Evolutionary conservation across 257 asterid genomes (phyloP).

Genomic region (Solanum ossicruentum): DNA sequence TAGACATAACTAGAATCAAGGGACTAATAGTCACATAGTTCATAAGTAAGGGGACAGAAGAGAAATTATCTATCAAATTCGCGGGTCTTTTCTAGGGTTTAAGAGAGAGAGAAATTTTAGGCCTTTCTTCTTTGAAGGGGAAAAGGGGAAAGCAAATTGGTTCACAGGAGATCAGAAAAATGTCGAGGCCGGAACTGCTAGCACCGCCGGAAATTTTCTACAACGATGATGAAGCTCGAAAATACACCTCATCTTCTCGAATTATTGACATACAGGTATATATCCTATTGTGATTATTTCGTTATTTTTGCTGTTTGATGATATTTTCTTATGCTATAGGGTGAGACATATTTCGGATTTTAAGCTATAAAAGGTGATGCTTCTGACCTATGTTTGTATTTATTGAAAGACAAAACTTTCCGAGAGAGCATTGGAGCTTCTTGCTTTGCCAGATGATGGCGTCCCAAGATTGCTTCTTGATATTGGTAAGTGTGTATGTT

Average conservation of each 20-base stretch:
- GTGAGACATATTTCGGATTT: neutral
- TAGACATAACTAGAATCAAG: neutral
- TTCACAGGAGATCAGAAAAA: neutral
- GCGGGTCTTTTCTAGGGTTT: neutral
- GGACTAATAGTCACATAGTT: neutral
- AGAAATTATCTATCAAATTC: neutral
- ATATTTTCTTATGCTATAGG: neutral
- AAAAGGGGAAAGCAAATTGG: neutral
- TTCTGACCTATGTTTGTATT: neutral
- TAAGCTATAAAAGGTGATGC: neutral
- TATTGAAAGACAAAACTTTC: constrained; percentile 56
- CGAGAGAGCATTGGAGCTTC: constrained; percentile 91
- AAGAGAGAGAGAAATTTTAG: neutral
- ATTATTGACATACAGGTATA: constrained; percentile 25
- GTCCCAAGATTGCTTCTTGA: constrained; percentile 80
- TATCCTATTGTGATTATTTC: neutral
- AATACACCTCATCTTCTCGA: constrained; percentile 94
- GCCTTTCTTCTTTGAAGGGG: neutral
- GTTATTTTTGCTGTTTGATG: neutral
- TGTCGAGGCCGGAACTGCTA: constrained; percentile 80
- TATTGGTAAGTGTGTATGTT: constrained; percentile 36
- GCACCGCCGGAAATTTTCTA: constrained; percentile 98
- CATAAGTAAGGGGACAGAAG: neutral
- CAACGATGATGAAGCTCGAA: constrained; percentile 88
- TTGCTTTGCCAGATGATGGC: constrained; percentile 73